Evolutionary conservation across 2,329 filamentous ascomycete species (phyloP), one percentile per base, ranked within the genome.

Genomic region (Dactylellina leptospora): DNA sequence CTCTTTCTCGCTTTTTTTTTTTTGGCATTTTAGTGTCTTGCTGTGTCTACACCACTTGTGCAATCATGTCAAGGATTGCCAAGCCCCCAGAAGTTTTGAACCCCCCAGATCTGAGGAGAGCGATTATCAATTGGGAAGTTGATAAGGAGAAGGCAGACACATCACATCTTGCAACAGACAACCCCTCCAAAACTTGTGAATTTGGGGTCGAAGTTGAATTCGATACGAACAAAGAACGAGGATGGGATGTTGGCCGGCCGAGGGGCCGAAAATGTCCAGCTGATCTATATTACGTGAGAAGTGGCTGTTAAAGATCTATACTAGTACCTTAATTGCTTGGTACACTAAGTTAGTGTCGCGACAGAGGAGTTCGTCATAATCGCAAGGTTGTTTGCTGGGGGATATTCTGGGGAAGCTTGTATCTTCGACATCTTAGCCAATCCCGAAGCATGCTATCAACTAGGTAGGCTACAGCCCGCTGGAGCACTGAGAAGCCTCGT

Each of bases 111-210:
- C 10, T n/a, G n/a, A n/a, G n/a, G n/a, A n/a, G n/a, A n/a, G 22
- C 16, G 6, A 22, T 50, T 56, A 50, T 58, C 30, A 13, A 70
- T 55, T 25, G 54, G 64, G 64, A 70, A 70, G 56, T 25, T 70
- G 22, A 11, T 4, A 54, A 38, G 1, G 6, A 28, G 22, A 69
- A 69, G 54, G 63, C 63, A 69, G 56, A 62, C 64, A 56, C 56
- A 30, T 61, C 55, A 55, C 5, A 51, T 25, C 27, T 9, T n/a
- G n/a, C n/a, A n/a, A n/a, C 13, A 36, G 45, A 33, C 42, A 23
- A 33, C 20, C 10, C 40, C 20, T 25, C 51, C 33, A 25, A 25
- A 27, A 50, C 22, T 42, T 18, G 45, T 38, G n/a, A 27, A 16
- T 13, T 33, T n/a, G n/a, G n/a, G n/a, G n/a, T n/a, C n/a, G n/a